These are phyloP conservation scores for Podochytrium sp. DNA, from an alignment of 192 early-diverging fungal genomes.

Conservation along the genomic window DNA sequence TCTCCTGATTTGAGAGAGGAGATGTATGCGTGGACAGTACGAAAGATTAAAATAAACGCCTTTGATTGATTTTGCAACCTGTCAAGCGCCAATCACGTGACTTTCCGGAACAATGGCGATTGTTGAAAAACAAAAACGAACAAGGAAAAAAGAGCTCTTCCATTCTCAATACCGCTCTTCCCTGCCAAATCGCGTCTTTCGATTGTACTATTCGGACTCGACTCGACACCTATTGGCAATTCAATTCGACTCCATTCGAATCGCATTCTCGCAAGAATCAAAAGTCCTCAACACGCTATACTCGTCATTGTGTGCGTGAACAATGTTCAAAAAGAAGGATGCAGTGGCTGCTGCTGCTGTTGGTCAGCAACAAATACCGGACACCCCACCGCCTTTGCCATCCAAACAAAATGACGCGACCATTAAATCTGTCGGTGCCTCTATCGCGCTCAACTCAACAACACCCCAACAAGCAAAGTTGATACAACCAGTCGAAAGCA, in stretches of 20 bases:
- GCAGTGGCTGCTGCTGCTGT: neutral
- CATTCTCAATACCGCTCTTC: neutral
- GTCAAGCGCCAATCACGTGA: neutral
- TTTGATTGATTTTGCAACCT: too few relatives aligned
- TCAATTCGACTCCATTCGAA: neutral
- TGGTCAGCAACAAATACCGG: neutral
- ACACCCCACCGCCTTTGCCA: neutral
- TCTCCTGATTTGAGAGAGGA: too few relatives aligned
- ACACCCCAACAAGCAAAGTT: slow-evolving; percentile 19
- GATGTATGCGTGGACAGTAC: too few relatives aligned
- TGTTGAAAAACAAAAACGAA: neutral
- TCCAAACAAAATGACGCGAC: neutral
- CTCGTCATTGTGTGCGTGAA: neutral
- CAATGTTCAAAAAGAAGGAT: neutral
- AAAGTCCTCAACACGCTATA: neutral
- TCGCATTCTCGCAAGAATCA: too few relatives aligned
- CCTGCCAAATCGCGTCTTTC: neutral
- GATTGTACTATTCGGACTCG: neutral
- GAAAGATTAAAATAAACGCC: too few relatives aligned
- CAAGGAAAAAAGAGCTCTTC: neutral
- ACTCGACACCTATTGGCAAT: neutral
- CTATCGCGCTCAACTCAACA: neutral
- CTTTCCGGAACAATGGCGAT: neutral
- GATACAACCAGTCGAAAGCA: neutral
- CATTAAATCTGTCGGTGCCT: slow-evolving; percentile 28